Base-by-base conservation (phyloP, 169 alveolate genomes). In the Plasmodium gallinaceum region DNA sequence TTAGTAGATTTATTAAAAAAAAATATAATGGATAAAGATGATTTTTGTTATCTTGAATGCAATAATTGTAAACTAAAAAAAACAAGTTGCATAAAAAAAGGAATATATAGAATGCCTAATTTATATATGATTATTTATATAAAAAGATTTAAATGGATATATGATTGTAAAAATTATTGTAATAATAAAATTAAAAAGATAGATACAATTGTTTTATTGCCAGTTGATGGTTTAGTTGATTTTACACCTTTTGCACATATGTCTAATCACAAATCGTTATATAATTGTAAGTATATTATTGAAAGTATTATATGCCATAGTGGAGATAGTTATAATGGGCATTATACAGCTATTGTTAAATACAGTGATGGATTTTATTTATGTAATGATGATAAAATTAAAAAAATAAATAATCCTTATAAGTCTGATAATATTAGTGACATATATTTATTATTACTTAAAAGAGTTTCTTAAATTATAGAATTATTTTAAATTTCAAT, bases 291-390 rank as follows among this genome's bases (percentile, higher is more conserved):
- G 43, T 83, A 83, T 68, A 60, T 83, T 37, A 83, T 83, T 48
- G 91, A 83, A 71, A 83, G 91, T 61, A 68, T 83, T 60, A 68
- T 83, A 18, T 83, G 91, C 18, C 91, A 83, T 60, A 83, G 85
- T 46, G 91, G 91, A 0, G 66, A 83, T 61, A 68, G 91, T 24
- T 83, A 83, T 42, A 83, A 68, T 68, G 91, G 91, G 5, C 91
- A 83, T 62, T 83, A 83, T 18, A 83, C 91, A 39, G 69, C 85
- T 32, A 71, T 83, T 46, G 91, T 83, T 52, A 83, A 83, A 42
- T 62, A 68, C 32, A 68, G 54, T 7, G 91, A 83, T 83, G 91
- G 91, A 0, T 83, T 83, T 16, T 83, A 83, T 75, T 66, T 66
- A 57, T 83, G 91, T 51, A 83, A 83, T 22, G 91, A 83, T 69